Evolutionary conservation across 2,329 filamentous ascomycete species (phyloP), one percentile per base, ranked within the genome.

Genomic region (Fusarium buharicum): DNA sequence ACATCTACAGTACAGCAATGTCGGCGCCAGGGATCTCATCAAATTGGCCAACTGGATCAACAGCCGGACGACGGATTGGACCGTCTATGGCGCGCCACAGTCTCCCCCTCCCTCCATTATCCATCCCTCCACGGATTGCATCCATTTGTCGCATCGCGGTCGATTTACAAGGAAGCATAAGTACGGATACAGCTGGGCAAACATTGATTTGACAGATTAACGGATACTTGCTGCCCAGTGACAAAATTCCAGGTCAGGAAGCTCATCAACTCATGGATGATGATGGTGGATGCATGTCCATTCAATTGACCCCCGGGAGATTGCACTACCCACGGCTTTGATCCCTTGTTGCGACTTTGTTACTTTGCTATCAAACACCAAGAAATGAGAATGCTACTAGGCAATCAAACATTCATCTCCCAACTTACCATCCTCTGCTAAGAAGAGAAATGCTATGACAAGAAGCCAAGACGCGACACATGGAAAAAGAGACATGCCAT

Each of bases 21-120:
- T 43, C 51, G 53, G 55, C 40, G 55, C 47, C 66, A 69, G 62
- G 71, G 69, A 68, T 70, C 53, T 49, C 56, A 57, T 58, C 60
- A 72, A 72, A 55, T 74, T 75, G 75, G 71, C 79, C 79, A 81
- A 79, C 78, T 76, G 77, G 78, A 81, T 77, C 66, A 71, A 59
- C 67, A 76, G 73, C 72, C 78, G 73, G 77, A 70, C 58, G 64
- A 62, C 72, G 67, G 72, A 73, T 77, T 76, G 75, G 74, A 73
- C 76, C 59, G 63, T 57, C 51, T 49, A 59, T 51, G 51, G 63
- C 56, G 48, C 56, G 48, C 52, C 54, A 64, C 55, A 62, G 46
- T 31, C 41, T 50, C 27, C 39, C 50, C 34, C 61, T 50, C 49
- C 44, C 24, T 36, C 38, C 34, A 37, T 22, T 31, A 38, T 62